These are phyloP conservation scores for Malus asiatica DNA, from an alignment of 306 rosid species.

Conservation along the genomic window DNA sequence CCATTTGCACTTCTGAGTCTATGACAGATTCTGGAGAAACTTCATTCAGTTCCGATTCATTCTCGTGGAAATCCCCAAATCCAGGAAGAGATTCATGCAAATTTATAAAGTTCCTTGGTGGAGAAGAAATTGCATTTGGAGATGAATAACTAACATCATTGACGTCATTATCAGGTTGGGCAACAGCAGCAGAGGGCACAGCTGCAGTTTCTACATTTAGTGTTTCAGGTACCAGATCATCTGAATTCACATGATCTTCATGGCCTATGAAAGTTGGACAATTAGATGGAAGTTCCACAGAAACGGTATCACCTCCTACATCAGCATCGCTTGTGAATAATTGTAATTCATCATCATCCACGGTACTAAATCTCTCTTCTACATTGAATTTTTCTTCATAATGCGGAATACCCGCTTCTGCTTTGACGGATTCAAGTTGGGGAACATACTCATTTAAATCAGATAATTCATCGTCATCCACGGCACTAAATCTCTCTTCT, in stretches of 20 bases:
- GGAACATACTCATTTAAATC: slow-evolving; percentile 19
- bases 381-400: slow-evolving; percentile 16
- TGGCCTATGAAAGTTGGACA: slow-evolving; percentile 16
- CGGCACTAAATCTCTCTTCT: slow-evolving; percentile 29
- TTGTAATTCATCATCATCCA: slow-evolving; percentile 27
- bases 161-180: slow-evolving; percentile 13
- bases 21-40: slow-evolving; percentile 27
- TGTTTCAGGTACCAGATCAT: slow-evolving; percentile 9
- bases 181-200: slow-evolving; percentile 2
- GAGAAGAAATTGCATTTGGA: slow-evolving; percentile 27
- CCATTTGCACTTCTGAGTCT: slow-evolving; percentile 26
- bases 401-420: slow-evolving; percentile 23
- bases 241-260: slow-evolving; percentile 22
- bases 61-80: slow-evolving; percentile 23
- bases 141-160: slow-evolving; percentile 22
- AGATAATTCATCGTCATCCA: slow-evolving; percentile 24
- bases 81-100: slow-evolving; percentile 24
- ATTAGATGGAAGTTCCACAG: slow-evolving; percentile 20
- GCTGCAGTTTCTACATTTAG: slow-evolving; percentile 11
- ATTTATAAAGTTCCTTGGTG: slow-evolving; percentile 22
- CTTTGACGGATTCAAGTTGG: slow-evolving; percentile 30
- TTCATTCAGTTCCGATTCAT: slow-evolving; percentile 29
- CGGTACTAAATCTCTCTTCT: slow-evolving; percentile 29
- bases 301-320: slow-evolving; percentile 25
- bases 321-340: slow-evolving; percentile 25